Percentiles rank a stretch among this genome's conserved stretches.
phyloP scores from a whole-genome alignment of 106 monocot species.

The Agapanthus africanus region DNA sequence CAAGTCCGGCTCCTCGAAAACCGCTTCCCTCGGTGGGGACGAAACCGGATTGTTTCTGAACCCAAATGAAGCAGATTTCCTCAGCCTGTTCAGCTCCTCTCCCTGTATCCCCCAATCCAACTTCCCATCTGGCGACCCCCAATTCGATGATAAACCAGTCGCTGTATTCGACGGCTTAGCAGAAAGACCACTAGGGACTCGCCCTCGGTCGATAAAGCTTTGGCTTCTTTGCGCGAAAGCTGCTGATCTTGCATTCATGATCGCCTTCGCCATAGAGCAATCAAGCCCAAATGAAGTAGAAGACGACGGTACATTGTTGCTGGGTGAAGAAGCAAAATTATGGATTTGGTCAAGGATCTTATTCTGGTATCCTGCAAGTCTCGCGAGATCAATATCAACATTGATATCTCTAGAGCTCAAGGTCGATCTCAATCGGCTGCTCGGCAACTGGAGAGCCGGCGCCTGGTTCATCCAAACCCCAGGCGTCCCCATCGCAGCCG shows the following conservation, averaged over 20 bases:
- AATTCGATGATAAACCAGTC: constrained; percentile 21
- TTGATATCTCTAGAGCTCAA: constrained; percentile 51
- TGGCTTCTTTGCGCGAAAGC: constrained; percentile 80
- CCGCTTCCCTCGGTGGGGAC: constrained; percentile 2
- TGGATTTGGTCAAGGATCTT: constrained; percentile 52
- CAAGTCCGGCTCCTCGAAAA: constrained; percentile 44
- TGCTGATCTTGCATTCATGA: constrained; percentile 67
- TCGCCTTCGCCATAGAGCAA: constrained; percentile 61
- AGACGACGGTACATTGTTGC: constrained; percentile 28
- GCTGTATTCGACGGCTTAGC: constrained; percentile 9
- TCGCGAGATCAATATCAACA: constrained; percentile 47
- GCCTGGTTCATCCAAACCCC: constrained; percentile 25
- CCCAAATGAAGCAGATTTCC: constrained; percentile 67
- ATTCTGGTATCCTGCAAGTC: constrained; percentile 41
- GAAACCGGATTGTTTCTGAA: constrained; percentile 25
- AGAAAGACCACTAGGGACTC: constrained; percentile 6
- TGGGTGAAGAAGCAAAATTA: constrained; percentile 20
- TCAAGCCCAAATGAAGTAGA: constrained; percentile 35
- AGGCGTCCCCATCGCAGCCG: constrained; percentile 2
- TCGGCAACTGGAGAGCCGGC: constrained; percentile 24
- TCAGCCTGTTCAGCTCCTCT: constrained; percentile 76
- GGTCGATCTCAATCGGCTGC: constrained; percentile 52
- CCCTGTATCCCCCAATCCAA: constrained; percentile 88
- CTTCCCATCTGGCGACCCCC: constrained; percentile 63
- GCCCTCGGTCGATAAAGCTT: constrained; percentile 80